These are phyloP conservation scores for Tarenaya hassleriana DNA, from an alignment of 345 rosid genomes.

Conservation along the genomic window DNA sequence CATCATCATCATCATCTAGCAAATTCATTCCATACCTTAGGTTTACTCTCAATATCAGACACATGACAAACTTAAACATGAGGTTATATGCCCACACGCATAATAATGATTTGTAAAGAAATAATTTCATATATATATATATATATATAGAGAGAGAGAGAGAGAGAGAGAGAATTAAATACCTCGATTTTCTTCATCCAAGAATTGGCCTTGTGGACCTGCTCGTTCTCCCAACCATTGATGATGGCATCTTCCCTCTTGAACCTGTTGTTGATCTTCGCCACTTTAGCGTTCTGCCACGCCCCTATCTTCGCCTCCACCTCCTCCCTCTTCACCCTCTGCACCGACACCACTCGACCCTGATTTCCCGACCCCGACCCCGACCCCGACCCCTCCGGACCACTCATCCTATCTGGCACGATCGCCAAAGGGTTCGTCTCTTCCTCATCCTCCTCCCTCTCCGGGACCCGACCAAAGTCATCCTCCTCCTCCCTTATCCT, in stretches of 20 bases:
- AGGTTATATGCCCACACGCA: no score
- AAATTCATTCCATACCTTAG: no score
- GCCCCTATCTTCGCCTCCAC: slow-evolving; percentile 90
- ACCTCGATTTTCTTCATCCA: slow-evolving; percentile 98
- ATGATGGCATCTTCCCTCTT: slow-evolving; percentile 92
- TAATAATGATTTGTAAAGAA: not conserved
- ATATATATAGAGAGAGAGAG: no score
- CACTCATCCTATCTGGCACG: slow-evolving; percentile 47
- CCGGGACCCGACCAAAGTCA: slow-evolving; percentile 36
- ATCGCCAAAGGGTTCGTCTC: slow-evolving; percentile 85
- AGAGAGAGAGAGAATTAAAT: slow-evolving; percentile 1
- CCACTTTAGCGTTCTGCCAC: slow-evolving; percentile 84
- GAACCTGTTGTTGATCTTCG: slow-evolving; percentile 83
- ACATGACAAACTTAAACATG: no score
- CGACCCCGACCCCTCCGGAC: slow-evolving; percentile 24
- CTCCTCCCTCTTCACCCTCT: slow-evolving; percentile 87
- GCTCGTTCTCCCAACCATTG: slow-evolving; percentile 87
- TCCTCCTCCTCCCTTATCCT: slow-evolving; percentile 65
- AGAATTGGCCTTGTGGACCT: slow-evolving; percentile 65
- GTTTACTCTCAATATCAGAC: no score
- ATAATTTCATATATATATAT: not conserved
- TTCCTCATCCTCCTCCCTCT: slow-evolving; percentile 48
- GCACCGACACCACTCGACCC: slow-evolving; percentile 39
- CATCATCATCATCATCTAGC: no score
- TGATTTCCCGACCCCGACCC: slow-evolving; percentile 21